Evolutionary conservation across 306 rosid genomes (phyloP).

Genomic region (Acmispon strigosus): DNA sequence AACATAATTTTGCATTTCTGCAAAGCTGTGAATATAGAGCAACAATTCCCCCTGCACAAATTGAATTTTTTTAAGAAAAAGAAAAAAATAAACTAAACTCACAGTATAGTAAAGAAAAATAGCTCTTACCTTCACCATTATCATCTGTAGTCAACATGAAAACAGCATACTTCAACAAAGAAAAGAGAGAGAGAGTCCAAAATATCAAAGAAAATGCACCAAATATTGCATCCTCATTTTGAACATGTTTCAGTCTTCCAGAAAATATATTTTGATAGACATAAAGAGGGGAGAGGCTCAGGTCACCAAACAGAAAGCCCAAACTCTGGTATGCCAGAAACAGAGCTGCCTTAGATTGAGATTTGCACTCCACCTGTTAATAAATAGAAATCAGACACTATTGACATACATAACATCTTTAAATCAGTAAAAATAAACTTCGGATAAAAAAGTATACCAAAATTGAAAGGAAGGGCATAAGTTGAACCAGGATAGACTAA

Average conservation of each 20-base stretch:
- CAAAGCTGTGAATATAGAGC: constrained; percentile 75
- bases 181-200: constrained; percentile 64
- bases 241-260: constrained; percentile 43
- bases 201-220: constrained; percentile 71
- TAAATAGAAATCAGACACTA: constrained; percentile 1
- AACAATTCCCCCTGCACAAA: constrained; percentile 69
- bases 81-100: neutral
- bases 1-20: constrained; percentile 61
- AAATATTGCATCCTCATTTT: constrained; percentile 61
- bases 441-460: constrained; percentile 1
- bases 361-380: constrained; percentile 48
- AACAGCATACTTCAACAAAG: constrained; percentile 54
- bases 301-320: constrained; percentile 64
- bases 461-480: neutral
- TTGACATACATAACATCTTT: neutral
- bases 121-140: constrained; percentile 70
- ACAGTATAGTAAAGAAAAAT: constrained; percentile 1
- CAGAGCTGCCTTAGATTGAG: constrained; percentile 29
- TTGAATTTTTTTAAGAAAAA: neutral
- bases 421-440: neutral
- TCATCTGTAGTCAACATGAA: constrained; percentile 56
- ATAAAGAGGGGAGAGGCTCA: constrained; percentile 72
- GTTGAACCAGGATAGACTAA: neutral
- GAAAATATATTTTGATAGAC: constrained; percentile 61
- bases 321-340: constrained; percentile 61